phyloP scores from a whole-genome alignment of 176 grass and related monocot species.

The Rhipidocladum racemiflorum region DNA sequence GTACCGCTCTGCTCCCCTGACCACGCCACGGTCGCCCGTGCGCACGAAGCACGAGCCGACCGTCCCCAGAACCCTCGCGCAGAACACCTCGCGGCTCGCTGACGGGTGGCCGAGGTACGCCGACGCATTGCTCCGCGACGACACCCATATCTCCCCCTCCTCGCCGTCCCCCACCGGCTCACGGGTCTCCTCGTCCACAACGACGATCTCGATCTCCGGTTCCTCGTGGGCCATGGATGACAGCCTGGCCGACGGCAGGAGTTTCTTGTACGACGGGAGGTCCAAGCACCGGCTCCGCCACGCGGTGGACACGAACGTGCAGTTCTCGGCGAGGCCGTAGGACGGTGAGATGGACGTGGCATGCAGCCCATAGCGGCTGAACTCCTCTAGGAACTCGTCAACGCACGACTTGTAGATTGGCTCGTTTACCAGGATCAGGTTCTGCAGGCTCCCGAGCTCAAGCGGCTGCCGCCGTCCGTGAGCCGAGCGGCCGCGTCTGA shows the following conservation, averaged over 20 bases:
- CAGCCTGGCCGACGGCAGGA: conserved; percentile 54
- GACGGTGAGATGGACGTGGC: conserved; percentile 42
- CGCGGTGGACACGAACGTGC: conserved; percentile 66
- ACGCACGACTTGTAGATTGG: conserved; percentile 42
- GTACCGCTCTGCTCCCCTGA: conserved; percentile 22
- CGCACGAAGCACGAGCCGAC: conserved; percentile 45
- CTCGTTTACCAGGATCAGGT: conserved; percentile 66
- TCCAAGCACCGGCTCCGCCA: conserved; percentile 9
- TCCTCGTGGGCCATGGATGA: neutral
- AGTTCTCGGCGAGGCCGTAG: conserved; percentile 61
- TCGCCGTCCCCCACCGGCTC: conserved; percentile 47
- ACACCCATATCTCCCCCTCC: conserved; percentile 69
- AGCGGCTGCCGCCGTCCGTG: neutral
- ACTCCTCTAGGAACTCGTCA: conserved; percentile 49
- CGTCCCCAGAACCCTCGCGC: conserved; percentile 22
- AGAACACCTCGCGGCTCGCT: conserved; percentile 40
- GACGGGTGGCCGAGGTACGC: conserved; percentile 62
- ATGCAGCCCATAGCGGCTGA: conserved; percentile 19
- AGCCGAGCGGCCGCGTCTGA: conserved; percentile 17
- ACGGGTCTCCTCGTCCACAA: conserved; percentile 49
- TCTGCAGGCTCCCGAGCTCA: conserved; percentile 45
- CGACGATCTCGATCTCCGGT: conserved; percentile 41
- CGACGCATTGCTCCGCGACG: conserved; percentile 56
- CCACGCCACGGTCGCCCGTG: conserved; percentile 54
- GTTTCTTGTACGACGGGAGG: conserved; percentile 41